Evolutionary conservation across 2,329 filamentous ascomycete genomes (phyloP), one percentile per base, ranked within the genome.

Genomic region (Sphaceloma murrayae): DNA sequence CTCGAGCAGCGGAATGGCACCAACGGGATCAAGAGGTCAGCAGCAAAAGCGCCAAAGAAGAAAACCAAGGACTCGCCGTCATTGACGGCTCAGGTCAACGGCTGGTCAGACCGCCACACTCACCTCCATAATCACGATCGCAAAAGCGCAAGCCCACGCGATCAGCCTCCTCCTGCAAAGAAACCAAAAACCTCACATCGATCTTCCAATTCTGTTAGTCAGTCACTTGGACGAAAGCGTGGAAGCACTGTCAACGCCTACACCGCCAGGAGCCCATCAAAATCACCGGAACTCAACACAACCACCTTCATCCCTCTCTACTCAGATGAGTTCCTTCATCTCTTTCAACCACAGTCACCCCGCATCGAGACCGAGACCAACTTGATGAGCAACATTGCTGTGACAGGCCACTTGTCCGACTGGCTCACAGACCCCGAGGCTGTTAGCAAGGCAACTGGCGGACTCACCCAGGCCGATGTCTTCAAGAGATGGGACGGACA

Each of bases 41-140:
- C 80, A 5, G 70, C 83, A 9, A 94, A 94, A 61, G 82, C 74
- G 59, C 82, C 87, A 58, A 94, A 88, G 69, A 95, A 93, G 70
- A 94, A 88, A 64, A 63, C 74, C 27, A 93, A 87, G 59, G 84
- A 87, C 40, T 57, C 60, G 19, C 58, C 62, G 7, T 66, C 64
- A 19, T 78, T 79, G 32, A 54, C 63, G 11, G 61, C 80, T 22
- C 75, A 78, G 55, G 66, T 78, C 40, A 88, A 87, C 58, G 82
- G 82, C 40, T 78, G 68, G 67, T 62, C 67, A 40, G 68, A 74
- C 46, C 73, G 83, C 43, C 72, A 73, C 22, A 62, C 63, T 21
- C 59, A 64, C 45, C 65, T 56, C 27, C 49, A 56, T 19, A 47
- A 30, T 19, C 49, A 47, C 18, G 68, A 72, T 46, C 69, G 66